A percentile compares a stretch with the other conserved stretches of the same genome.
These are phyloP conservation scores for Gracilaria gracilis DNA, from an alignment of 23 red algal species.

Conservation along the genomic window DNA sequence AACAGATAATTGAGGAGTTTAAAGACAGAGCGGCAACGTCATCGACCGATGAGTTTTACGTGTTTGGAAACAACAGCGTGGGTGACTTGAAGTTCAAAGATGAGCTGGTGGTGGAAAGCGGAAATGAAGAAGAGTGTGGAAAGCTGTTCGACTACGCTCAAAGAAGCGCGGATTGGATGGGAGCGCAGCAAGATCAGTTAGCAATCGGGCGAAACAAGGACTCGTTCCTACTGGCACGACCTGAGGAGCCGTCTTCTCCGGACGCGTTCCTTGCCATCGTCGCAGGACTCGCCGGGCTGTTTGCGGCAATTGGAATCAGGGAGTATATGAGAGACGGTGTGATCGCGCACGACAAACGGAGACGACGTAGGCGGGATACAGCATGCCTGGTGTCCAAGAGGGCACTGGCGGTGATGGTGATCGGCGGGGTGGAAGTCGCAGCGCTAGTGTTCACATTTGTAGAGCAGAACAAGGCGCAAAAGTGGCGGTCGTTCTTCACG, in stretches of 20 bases:
- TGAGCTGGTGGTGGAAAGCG: not conserved
- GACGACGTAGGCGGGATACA: not conserved
- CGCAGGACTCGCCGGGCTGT: not conserved
- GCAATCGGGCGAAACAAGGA: not conserved
- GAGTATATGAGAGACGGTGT: not conserved
- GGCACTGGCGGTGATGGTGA: not conserved
- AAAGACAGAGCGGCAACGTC: not conserved
- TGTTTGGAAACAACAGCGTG: not conserved
- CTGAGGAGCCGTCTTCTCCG: not conserved
- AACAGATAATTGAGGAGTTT: not conserved
- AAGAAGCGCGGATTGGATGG: constrained; percentile 2
- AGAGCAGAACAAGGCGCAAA: not conserved
- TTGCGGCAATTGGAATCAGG: not conserved
- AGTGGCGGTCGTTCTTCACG: not conserved
- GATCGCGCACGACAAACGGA: not conserved
- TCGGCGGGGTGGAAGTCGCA: not conserved
- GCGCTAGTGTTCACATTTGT: not conserved
- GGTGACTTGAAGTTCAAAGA: not conserved
- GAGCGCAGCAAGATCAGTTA: not conserved
- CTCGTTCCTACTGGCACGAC: not conserved
- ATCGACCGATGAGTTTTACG: not conserved
- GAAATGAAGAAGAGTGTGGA: not conserved
- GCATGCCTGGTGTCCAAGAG: not conserved
- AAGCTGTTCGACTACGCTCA: not conserved
- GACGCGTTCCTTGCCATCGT: not conserved